These are phyloP conservation scores for Eucalyptus leucophloia DNA, from an alignment of 345 rosid species.

Conservation along the genomic window DNA sequence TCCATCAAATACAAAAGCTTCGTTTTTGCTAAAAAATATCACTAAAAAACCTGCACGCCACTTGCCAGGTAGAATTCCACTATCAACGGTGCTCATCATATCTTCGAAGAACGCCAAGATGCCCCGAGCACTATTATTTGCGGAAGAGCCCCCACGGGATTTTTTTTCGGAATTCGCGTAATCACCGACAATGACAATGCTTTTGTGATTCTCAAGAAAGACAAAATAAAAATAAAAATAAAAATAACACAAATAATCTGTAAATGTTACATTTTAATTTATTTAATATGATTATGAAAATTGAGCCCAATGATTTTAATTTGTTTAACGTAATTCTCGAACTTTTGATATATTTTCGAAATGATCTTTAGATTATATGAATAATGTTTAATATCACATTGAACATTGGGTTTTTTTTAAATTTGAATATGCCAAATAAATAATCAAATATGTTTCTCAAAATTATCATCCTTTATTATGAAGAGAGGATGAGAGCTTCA, in stretches of 20 bases:
- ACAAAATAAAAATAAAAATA: neutral
- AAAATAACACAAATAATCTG: neutral
- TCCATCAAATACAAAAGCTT: neutral
- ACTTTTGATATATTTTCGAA: rapidly evolving
- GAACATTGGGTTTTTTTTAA: too few species aligned
- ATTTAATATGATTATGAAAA: neutral
- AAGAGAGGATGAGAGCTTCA: too few species aligned
- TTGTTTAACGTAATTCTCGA: rapidly evolving
- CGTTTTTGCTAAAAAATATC: neutral
- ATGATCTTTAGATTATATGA: rapidly evolving
- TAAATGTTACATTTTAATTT: neutral
- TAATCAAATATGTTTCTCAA: too few species aligned
- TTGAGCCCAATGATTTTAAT: neutral
- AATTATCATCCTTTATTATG: too few species aligned
- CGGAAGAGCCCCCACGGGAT: neutral
- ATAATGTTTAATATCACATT: neutral
- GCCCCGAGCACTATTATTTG: neutral
- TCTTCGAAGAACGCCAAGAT: neutral
- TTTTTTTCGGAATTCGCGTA: neutral
- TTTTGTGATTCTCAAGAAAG: neutral
- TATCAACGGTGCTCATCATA: neutral
- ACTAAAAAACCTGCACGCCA: neutral
- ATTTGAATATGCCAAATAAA: too few species aligned
- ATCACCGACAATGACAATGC: neutral
- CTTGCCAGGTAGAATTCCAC: neutral